Base-by-base conservation (phyloP, 306 rosid species). In the Pyrus betulifolia region DNA sequence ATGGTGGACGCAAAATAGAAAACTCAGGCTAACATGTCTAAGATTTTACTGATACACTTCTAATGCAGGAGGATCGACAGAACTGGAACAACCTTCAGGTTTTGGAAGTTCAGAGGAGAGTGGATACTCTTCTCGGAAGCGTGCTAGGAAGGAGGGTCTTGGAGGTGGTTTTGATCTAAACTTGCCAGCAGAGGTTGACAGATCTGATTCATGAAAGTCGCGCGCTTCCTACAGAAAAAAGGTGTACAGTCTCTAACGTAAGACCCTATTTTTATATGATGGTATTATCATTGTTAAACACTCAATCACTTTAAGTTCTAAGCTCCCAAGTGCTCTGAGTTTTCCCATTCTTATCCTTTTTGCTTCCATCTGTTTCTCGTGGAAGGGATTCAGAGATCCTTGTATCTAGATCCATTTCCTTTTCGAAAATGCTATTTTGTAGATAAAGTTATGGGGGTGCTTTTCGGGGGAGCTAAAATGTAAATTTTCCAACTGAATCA, bases 111-210 rank as follows among this genome's bases (percentile, higher is more conserved):
- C 96, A 42, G 96, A 82, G 17, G 96, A 91, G 68, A 81, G 82
- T 9, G 87, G 85, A 73, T 75, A 76, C 80, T 76, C 88, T 57
- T 87, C 97, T 58, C 87, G 84, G 15, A 96, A 96, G 84, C 99
- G 98, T 58, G 84, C 99, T 78, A 85, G 88, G 84, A 89, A 83
- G 78, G 96, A 87, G 5, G 86, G 81, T 66, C 74, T 80, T 70
- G 87, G 88, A 54, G 90, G 85, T 78, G 91, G 84, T 72, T 83
- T 96, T 87, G 98, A 96, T 82, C 87, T 96, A 57, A 96, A 96
- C 91, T 88, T 96, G 86, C 99, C 99, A 28, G 97, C 97, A 31
- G 97, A 88, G 82, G 74, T 85, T 67, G 96, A 94, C 88, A 90
- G 81, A 91, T 82, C 79, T 91, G 86, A 90, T 85, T 55, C 57